phyloP scores from a whole-genome alignment of 148 eudicot species.

The Vaccinium myrtillus region DNA sequence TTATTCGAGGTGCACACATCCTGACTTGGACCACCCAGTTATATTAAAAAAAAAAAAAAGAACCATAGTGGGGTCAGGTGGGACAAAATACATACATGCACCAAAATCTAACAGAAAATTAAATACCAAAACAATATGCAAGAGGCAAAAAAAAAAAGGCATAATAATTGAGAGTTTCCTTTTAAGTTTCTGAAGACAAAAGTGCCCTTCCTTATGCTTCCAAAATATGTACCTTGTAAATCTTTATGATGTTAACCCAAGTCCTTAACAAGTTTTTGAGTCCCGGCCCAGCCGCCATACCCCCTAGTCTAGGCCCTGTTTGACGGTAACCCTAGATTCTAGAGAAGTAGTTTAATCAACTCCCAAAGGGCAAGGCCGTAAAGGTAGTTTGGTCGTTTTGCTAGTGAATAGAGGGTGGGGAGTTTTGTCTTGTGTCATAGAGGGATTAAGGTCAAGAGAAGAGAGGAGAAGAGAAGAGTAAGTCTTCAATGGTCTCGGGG shows the following conservation, averaged over 20 bases:
- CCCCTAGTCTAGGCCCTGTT: too few species aligned
- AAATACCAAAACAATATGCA: slow-evolving; percentile 10
- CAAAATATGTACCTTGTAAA: neutral
- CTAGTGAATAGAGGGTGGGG: neutral
- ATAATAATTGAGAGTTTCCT: neutral
- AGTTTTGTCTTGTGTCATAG: neutral
- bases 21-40: too few species aligned
- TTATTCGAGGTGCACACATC: too few species aligned
- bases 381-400: neutral
- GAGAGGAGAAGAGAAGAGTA: neutral
- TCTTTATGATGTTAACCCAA: neutral
- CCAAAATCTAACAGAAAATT: slow-evolving; percentile 13
- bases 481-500: too few species aligned
- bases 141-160: neutral
- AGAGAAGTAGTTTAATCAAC: neutral
- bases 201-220: slow-evolving; percentile 5
- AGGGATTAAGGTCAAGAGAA: neutral
- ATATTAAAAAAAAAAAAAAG: neutral
- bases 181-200: neutral
- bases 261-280: neutral
- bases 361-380: neutral
- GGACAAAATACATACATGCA: neutral
- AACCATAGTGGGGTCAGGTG: slow-evolving; percentile 6
- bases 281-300: neutral
- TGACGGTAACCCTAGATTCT: neutral